Evolutionary conservation across 2,329 filamentous ascomycete genomes (phyloP).

Genomic region (Ploettnerulaceae sp.): DNA sequence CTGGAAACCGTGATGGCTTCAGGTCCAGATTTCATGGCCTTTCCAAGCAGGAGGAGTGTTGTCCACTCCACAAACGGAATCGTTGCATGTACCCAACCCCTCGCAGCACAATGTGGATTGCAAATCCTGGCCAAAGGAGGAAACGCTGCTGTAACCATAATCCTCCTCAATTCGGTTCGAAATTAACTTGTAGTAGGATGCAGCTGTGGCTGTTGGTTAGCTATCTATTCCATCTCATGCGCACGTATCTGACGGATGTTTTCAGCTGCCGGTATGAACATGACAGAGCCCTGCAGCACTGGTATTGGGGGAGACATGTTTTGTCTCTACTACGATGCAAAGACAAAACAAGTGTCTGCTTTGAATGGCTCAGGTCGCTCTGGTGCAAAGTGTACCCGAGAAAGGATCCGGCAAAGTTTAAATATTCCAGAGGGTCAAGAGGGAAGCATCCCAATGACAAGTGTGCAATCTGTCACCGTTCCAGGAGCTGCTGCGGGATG

Average conservation of each 20-base stretch:
- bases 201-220: constrained; percentile 79
- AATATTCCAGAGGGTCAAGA: constrained; percentile 52
- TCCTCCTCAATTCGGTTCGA: background rate
- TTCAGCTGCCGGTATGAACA: constrained; percentile 79
- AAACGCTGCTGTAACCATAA: constrained; percentile 67
- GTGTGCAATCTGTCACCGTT: constrained; percentile 75
- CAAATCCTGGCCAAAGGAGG: constrained; percentile 77
- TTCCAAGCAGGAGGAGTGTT: constrained; percentile 78
- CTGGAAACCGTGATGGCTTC: too few relatives aligned
- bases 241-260: constrained; percentile 3
- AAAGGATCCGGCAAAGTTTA: constrained; percentile 64
- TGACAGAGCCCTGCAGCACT: constrained; percentile 87
- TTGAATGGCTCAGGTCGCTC: constrained; percentile 85
- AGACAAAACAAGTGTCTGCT: constrained; percentile 73
- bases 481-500: constrained; percentile 90
- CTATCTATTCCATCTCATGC: constrained; percentile 13
- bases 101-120: constrained; percentile 83
- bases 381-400: constrained; percentile 61
- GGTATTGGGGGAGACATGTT: constrained; percentile 90
- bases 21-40: constrained; percentile 33
- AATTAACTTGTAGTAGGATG: constrained; percentile 56
- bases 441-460: constrained; percentile 64
- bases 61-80: constrained; percentile 92
- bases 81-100: constrained; percentile 80
- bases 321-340: constrained; percentile 22